phyloP scores from a whole-genome alignment of 345 rosid genomes.

The Sonneratia caseolaris region DNA sequence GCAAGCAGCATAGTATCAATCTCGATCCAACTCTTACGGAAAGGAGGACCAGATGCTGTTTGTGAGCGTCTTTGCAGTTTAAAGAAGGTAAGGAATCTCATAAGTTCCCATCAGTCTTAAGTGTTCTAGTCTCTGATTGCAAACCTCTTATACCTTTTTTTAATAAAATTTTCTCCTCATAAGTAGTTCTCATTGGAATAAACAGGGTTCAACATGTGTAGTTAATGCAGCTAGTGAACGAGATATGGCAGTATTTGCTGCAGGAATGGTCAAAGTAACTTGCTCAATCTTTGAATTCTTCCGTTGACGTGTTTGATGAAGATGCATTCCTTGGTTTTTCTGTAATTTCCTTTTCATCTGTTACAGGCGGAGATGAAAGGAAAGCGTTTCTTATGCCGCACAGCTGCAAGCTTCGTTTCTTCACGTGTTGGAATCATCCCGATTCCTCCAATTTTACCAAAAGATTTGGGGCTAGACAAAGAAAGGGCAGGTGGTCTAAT shows the following conservation, averaged over 20 bases:
- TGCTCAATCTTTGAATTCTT: constrained; percentile 4
- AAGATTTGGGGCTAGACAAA: constrained; percentile 54
- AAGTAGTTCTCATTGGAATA: constrained; percentile 14
- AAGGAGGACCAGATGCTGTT: constrained; percentile 90
- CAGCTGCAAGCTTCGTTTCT: constrained; percentile 96
- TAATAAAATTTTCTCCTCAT: background rate
- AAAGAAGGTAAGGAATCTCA: constrained; percentile 47
- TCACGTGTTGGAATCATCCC: constrained; percentile 77
- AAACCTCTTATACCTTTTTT: background rate
- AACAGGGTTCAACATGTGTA: constrained; percentile 77
- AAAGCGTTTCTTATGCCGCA: constrained; percentile 80
- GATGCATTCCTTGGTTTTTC: constrained; percentile 11
- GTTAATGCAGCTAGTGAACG: constrained; percentile 92
- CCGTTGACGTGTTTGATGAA: constrained; percentile 2
- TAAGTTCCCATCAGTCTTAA: background rate
- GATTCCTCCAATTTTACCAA: constrained; percentile 66
- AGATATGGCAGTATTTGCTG: constrained; percentile 92
- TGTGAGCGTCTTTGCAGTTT: constrained; percentile 64
- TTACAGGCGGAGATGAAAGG: constrained; percentile 87
- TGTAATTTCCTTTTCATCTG: constrained; percentile 8
- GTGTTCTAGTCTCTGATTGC: background rate
- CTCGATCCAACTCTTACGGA: constrained; percentile 68
- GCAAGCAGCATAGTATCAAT: constrained; percentile 63
- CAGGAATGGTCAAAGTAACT: constrained; percentile 85
- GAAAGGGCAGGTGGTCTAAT: constrained; percentile 69